Conservation (phyloP, 2,329 filamentous ascomycete genomes). For the Fragosphaeria purpurea region DNA sequence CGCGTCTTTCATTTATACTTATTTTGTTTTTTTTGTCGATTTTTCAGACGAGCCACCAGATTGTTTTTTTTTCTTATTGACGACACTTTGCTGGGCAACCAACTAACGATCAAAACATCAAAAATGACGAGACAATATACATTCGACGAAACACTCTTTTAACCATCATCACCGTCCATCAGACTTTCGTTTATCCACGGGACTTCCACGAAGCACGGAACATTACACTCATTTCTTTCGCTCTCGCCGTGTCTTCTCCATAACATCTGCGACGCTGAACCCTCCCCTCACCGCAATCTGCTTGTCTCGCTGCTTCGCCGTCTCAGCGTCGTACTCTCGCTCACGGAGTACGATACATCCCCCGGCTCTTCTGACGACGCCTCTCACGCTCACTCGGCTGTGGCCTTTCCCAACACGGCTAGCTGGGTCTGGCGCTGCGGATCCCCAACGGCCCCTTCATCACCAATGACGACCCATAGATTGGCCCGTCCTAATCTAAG, state of each 20-base stretch:
- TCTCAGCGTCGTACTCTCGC: not conserved
- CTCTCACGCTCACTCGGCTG: not conserved
- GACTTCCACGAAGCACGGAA: not conserved
- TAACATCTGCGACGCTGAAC: slow-evolving; percentile 8
- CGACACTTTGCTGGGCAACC: not conserved
- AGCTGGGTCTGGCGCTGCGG: slow-evolving; percentile 11
- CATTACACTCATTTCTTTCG: slow-evolving; percentile 6
- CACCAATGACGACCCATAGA: slow-evolving; percentile 12
- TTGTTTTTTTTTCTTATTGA: not conserved
- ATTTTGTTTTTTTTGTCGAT: too few relatives aligned
- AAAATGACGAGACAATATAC: not conserved
- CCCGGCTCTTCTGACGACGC: not conserved
- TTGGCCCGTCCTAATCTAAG: slow-evolving; percentile 9
- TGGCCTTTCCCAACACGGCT: slow-evolving; percentile 11
- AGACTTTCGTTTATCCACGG: not conserved
- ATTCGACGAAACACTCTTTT: not conserved
- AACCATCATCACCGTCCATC: too few relatives aligned
- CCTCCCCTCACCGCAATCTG: slow-evolving; percentile 7
- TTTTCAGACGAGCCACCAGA: too few relatives aligned
- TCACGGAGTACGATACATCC: too few relatives aligned
- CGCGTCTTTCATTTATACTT: too few relatives aligned
- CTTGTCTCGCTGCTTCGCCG: slow-evolving; percentile 1
- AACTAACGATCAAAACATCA: not conserved
- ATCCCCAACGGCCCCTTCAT: slow-evolving; percentile 3
- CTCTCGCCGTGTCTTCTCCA: slow-evolving; percentile 1